Evolutionary conservation across 345 rosid genomes (phyloP), one percentile per base, ranked within the genome.

Genomic region (Isatis tinctoria): DNA sequence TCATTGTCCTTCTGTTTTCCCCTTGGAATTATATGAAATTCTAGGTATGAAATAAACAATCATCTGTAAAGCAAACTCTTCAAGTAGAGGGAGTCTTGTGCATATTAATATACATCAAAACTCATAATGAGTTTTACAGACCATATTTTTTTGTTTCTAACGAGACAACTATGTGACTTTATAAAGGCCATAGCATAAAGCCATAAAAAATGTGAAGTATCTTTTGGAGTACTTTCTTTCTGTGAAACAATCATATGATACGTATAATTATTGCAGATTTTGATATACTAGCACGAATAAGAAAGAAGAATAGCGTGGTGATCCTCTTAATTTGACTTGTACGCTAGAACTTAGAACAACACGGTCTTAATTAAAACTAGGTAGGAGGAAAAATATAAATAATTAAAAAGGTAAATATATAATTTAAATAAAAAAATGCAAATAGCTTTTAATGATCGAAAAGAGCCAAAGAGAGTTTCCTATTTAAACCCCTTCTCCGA

Each of bases 241-340:
- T 45, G 24, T 18, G 57, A 75, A 49, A 39, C 45, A 49, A 66
- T 54, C 65, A 74, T 56, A 60, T 40, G 43, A 36, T 74, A 58
- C 2, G 8, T 13, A 60, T 8, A 47, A 58, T 28, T 43, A 41
- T 26, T 57, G 39, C 3, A 47, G 13, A 0, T 3, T 39, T 22
- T 65, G 32, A 13, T 45, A 12, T 45, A 36, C 9, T 37, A 12
- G 60, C 67, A 69, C 24, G 59, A 41, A 59, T 10, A 41, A 69
- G 57, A 61, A 69, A 35, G 49, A 45, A 67, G 53, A 43, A 35
- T 69, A 18, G 65, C 70, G 70, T 44, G 68, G 67, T 47, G 61
- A 45, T 22, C 75, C 51, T 63, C 80, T 64, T 48, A 44, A 35
- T 63, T 70, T 76, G 80, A 76, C 80, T 76, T 76, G 80, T 70